Evolutionary conservation across 2,329 filamentous ascomycete genomes (phyloP), one percentile per base, ranked within the genome.

Genomic region (Tolypocladium guangdongense): DNA sequence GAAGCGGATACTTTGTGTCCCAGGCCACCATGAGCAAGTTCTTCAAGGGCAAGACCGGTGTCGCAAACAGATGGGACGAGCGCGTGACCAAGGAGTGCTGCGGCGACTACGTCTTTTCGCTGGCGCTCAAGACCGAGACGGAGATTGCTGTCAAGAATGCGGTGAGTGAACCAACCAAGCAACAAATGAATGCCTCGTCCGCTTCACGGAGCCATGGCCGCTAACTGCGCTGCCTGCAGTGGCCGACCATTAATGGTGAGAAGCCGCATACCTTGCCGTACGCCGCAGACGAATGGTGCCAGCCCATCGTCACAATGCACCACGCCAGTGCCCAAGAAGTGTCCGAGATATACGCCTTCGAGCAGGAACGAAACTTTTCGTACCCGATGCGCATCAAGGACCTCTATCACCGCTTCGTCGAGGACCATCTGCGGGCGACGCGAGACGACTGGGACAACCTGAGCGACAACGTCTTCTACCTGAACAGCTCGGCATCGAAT

Each of bases 261-360:
- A 80, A 80, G 55, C 77, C 76, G 3, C 65, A 69, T 49, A 78
- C 72, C 1, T 62, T 81, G n/a, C 70, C 73, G 1, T 80, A 71
- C 55, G 68, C 69, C 38, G 57, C 64, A 2, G 65, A 64, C n/a
- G 68, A 78, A 56, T 82, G 78, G 78, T 82, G 78, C 62, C 74
- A 80, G 50, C 75, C 78, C 10, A 68, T 80, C 46, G 69, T 75
- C 2, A 80, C 78, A 6, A 80, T 82, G 77, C 77, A 80, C 61
- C 77, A 80, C 62, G 69, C 78, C 56, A 69, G 69, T 22, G 69
- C 71, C 56, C 71, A 78, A 54, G 79, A 81, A 52, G 67, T 80
- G 4, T 74, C 71, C 27, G 66, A 66, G 11, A 69, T 81, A 41
- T 78, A 74, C 71, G 68, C 74, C n/a, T 80, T 74, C 59, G 78